A percentile compares a stretch with the other conserved stretches of the same genome.
Evolutionary conservation across 2,329 filamentous ascomycete species (phyloP).

Genomic region (Daldinia sp.): DNA sequence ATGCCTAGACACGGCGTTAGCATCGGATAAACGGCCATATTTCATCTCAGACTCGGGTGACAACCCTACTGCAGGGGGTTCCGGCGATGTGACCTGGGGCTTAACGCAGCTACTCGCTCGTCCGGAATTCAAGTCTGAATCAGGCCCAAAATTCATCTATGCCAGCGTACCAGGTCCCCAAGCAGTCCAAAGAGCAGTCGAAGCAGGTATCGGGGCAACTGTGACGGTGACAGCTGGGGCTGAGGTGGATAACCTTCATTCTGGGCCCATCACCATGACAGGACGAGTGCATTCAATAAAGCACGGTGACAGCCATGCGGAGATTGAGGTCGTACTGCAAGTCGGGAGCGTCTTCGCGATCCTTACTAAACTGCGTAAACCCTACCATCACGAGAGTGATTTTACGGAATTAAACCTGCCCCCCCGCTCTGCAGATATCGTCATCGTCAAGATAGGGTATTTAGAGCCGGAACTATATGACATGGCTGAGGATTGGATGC

Average conservation of each 20-base stretch:
- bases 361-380: constrained; percentile 64
- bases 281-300: constrained; percentile 64
- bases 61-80: constrained; percentile 67
- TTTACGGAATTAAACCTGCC: constrained; percentile 62
- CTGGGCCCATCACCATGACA: constrained; percentile 63
- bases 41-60: constrained; percentile 69
- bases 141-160: constrained; percentile 62
- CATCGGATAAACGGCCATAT: constrained; percentile 57
- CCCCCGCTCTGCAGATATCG: constrained; percentile 61
- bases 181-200: constrained; percentile 57
- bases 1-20: constrained; percentile 61
- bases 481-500: constrained; percentile 67
- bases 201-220: constrained; percentile 60
- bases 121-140: constrained; percentile 56
- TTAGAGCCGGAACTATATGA: constrained; percentile 66
- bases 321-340: constrained; percentile 62
- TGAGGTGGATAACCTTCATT: constrained; percentile 61
- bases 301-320: constrained; percentile 62
- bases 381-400: constrained; percentile 65
- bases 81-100: constrained; percentile 66
- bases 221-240: constrained; percentile 65
- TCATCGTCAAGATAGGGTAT: constrained; percentile 69
- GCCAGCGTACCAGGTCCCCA: constrained; percentile 63
- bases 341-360: constrained; percentile 65
- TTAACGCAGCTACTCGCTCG: constrained; percentile 59